Base-by-base conservation (phyloP, 2,329 filamentous ascomycete genomes). In the Fusarium nelsonii region DNA sequence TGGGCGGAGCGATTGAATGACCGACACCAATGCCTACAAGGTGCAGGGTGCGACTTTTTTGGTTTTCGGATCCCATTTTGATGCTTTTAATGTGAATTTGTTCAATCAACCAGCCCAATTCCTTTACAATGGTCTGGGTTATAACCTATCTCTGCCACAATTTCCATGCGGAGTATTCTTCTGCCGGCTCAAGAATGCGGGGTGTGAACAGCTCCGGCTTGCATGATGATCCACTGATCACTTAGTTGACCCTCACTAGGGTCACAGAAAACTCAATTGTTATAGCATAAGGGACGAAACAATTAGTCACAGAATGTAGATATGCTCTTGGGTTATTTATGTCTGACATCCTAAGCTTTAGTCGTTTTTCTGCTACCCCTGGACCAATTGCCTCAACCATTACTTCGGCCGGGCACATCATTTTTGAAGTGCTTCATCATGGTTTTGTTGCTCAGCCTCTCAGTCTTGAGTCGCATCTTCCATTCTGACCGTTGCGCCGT, bases 371-470 rank as follows among this genome's bases (percentile, higher is more conserved):
- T 18, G 4, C 18, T 1, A 2, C 1, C 16, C 6, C 23, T 6
- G 6, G 23, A 23, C 23, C 20, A 20, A 20, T 20, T 20, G 20
- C 2, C 20, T 65, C 8, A 65, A 7, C 63, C 63, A 12, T 66
- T 66, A 6, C 33, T 32, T 16, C 62, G 53, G 1, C 63, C 63
- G 4, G 63, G 63, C n/a, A 56, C 62, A 12, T 66, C 62, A 8
- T 62, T 66, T 9, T 41, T 28, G 4, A 66, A 66, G 16, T 49
- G 23, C 15, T 51, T 65, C 54, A 69, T 69, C 26, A 65, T 69
- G 12, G 66, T 67, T 48, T 34, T 70, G 15, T 69, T 71, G 14
- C 33, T 68, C 3, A 68, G 2, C 0, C 59, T 68, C 16, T 70
- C 68, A 9, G 56, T 65, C 34, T 41, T 61, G 2, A 56, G 16